These are phyloP conservation scores for Colletotrichum costaricense DNA, from an alignment of 2,329 filamentous ascomycete species.

Conservation along the genomic window DNA sequence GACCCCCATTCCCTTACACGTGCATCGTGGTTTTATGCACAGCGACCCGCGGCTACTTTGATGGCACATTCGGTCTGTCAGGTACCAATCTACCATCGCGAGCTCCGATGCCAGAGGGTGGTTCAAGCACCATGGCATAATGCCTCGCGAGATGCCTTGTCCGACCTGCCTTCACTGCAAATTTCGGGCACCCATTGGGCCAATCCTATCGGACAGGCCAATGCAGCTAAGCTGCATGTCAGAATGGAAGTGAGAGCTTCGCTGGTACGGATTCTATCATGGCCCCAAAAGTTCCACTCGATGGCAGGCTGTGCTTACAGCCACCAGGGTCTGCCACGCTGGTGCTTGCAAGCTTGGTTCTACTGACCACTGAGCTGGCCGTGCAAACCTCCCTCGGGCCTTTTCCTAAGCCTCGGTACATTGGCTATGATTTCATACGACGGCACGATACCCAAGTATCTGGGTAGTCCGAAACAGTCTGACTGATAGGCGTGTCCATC, in stretches of 20 bases:
- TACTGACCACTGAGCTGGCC: slow-evolving; percentile 4
- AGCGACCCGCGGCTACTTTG: background rate
- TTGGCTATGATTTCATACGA: slow-evolving; percentile 19
- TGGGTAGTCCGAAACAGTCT: slow-evolving; percentile 12
- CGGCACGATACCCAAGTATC: slow-evolving; percentile 19
- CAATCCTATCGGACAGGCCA: slow-evolving; percentile 10
- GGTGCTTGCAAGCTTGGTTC: background rate
- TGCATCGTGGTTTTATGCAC: slow-evolving; percentile 6
- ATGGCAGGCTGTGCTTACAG: slow-evolving; percentile 34
- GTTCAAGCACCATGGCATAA: background rate
- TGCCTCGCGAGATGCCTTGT: slow-evolving; percentile 31
- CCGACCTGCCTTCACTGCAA: slow-evolving; percentile 6
- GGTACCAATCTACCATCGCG: slow-evolving; percentile 12
- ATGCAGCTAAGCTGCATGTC: slow-evolving; percentile 27
- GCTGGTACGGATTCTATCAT: slow-evolving; percentile 7
- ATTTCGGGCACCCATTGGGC: background rate
- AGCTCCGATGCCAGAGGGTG: slow-evolving; percentile 11
- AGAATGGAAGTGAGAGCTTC: slow-evolving; percentile 18
- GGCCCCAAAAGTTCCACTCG: slow-evolving; percentile 21
- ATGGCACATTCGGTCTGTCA: background rate
- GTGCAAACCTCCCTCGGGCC: background rate
- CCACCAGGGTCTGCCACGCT: background rate
- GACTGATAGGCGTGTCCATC: slow-evolving; percentile 7
- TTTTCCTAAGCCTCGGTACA: background rate
- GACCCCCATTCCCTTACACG: background rate